These are phyloP conservation scores for Selenicereus undatus DNA, from an alignment of 148 eudicot species.

Conservation along the genomic window DNA sequence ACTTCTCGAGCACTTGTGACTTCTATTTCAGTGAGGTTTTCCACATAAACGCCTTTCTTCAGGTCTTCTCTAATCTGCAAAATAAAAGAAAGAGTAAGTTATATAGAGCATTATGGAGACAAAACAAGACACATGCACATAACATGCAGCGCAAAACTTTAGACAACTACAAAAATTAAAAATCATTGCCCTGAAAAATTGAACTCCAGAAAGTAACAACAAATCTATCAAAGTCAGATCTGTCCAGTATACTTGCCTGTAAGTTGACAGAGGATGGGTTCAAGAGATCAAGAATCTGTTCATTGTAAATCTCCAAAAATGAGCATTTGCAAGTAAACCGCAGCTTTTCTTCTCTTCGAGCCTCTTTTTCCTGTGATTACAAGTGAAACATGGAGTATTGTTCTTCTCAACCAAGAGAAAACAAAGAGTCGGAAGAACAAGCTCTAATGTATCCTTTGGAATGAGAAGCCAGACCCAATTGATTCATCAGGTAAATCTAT, in stretches of 20 bases:
- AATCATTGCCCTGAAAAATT: neutral
- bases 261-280: constrained; percentile 80
- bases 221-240: neutral
- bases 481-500: neutral
- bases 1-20: constrained; percentile 89
- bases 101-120: neutral
- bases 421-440: neutral
- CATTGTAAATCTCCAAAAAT: constrained; percentile 92
- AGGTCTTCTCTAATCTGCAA: constrained; percentile 86
- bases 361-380: constrained; percentile 77
- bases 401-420: neutral
- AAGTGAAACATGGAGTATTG: constrained; percentile 12
- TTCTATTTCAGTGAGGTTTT: constrained; percentile 81
- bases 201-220: neutral
- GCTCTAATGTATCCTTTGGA: neutral
- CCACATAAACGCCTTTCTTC: constrained; percentile 93
- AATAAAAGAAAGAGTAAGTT: neutral
- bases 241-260: constrained; percentile 46
- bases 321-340: constrained; percentile 90
- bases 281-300: constrained; percentile 91
- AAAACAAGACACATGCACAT: neutral
- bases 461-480: neutral
- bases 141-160: neutral
- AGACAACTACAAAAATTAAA: no score
- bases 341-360: constrained; percentile 86